Percentiles rank a stretch among this genome's conserved stretches.
Conservation (phyloP, 2,329 filamentous ascomycete genomes). For the Botrytis elliptica region DNA sequence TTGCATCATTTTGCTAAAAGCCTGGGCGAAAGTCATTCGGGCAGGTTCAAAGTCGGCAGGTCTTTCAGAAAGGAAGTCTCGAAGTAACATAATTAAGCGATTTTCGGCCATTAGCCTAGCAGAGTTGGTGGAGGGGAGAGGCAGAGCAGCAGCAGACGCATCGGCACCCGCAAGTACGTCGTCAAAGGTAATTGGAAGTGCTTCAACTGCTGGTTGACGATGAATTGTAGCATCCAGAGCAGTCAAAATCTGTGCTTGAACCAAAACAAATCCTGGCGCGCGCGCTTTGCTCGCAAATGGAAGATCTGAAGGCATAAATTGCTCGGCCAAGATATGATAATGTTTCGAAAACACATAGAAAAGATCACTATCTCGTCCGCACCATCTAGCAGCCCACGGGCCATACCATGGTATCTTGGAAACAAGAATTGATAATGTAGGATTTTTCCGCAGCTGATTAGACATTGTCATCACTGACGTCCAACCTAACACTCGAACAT, state of each 20-base stretch:
- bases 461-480: conserved; percentile 56
- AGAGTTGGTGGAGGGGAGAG: conserved; percentile 57
- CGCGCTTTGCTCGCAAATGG: conserved; percentile 56
- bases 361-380: conserved; percentile 69
- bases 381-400: conserved; percentile 69
- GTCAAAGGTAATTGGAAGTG: conserved; percentile 62
- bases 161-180: conserved; percentile 62
- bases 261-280: conserved; percentile 58
- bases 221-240: conserved; percentile 68
- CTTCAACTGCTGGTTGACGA: conserved; percentile 50
- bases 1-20: conserved; percentile 61
- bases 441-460: conserved; percentile 54
- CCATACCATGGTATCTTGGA: conserved; percentile 66
- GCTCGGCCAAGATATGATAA: conserved; percentile 64
- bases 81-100: conserved; percentile 65
- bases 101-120: conserved; percentile 69
- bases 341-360: conserved; percentile 74
- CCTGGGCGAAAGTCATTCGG: conserved; percentile 60
- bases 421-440: conserved; percentile 55
- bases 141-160: conserved; percentile 53
- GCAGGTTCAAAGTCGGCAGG: conserved; percentile 52
- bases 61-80: conserved; percentile 65
- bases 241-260: conserved; percentile 67
- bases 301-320: conserved; percentile 52
- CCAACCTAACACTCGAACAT: conserved; percentile 60